phyloP scores from a whole-genome alignment of 1,284 basidiomycete genomes.

The Cystobasidiaceae sp. region DNA sequence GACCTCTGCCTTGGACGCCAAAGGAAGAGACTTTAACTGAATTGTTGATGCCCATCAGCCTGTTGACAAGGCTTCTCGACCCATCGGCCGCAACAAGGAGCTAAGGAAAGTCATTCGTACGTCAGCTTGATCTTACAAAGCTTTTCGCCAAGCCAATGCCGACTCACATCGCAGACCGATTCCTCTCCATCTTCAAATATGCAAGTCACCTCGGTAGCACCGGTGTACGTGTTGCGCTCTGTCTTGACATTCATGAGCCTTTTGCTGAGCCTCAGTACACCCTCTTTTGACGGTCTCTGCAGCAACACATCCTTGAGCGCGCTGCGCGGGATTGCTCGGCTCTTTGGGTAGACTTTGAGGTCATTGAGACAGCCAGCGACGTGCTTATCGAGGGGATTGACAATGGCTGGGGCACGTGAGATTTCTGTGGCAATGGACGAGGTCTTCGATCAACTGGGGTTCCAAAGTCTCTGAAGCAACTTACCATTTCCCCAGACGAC shows the following conservation, averaged over 20 bases:
- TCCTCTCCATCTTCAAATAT: background rate
- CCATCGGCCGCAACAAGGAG: conserved; percentile 16
- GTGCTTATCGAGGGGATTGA: background rate
- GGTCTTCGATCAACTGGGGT: background rate
- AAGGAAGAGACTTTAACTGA: background rate
- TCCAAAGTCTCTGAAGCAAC: too few relatives aligned
- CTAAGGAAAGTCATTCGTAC: background rate
- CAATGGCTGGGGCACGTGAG: conserved; percentile 15
- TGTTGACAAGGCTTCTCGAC: conserved; percentile 1
- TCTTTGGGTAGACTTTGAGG: conserved; percentile 14
- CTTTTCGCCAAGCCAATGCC: background rate
- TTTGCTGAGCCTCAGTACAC: background rate
- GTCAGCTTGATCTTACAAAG: background rate
- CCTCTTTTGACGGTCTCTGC: background rate
- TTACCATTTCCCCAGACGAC: conserved; percentile 9
- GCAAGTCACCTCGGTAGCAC: background rate
- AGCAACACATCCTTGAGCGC: conserved; percentile 21
- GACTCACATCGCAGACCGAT: conserved; percentile 5
- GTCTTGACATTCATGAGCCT: background rate
- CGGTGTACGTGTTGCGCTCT: background rate
- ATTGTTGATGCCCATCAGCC: conserved; percentile 6
- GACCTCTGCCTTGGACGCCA: conserved; percentile 1
- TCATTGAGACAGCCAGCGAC: background rate
- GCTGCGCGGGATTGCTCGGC: conserved; percentile 3
- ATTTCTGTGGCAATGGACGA: background rate